Percentiles rank a stretch among this genome's conserved stretches.
These are phyloP conservation scores for Termitomyces sp. DNA, from an alignment of 768 basidiomycete species.

Conservation along the genomic window DNA sequence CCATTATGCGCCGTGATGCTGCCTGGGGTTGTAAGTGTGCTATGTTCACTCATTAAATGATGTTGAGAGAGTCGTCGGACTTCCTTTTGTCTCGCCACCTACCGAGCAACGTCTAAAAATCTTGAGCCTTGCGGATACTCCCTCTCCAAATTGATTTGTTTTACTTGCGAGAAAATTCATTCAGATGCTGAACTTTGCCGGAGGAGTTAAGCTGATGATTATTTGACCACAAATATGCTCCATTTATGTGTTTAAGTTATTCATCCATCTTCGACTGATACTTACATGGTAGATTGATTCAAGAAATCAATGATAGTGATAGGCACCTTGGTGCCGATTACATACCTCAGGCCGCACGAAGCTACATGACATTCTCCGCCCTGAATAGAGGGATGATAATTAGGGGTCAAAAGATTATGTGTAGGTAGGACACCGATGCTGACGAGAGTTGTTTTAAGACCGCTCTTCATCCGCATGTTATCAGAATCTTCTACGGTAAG, in stretches of 20 bases:
- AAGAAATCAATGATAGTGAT: no score
- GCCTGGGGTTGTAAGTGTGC: no score
- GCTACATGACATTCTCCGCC: no score
- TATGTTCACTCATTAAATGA: no score
- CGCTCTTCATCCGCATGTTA: neutral
- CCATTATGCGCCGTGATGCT: no score
- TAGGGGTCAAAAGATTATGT: neutral
- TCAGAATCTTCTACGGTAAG: neutral
- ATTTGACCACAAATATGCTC: neutral
- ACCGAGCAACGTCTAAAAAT: neutral
- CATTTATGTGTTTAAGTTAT: neutral
- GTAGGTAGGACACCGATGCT: neutral
- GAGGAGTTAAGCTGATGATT: neutral
- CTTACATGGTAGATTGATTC: neutral
- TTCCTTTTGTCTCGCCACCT: no score
- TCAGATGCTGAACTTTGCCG: neutral
- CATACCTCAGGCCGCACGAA: neutral
- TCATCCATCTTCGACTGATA: no score
- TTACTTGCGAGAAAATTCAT: neutral
- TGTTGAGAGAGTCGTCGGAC: no score
- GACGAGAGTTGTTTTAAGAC: neutral
- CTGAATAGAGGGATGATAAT: neutral
- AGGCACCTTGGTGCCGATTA: neutral
- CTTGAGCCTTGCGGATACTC: no score
- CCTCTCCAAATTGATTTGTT: no score